phyloP scores from a whole-genome alignment of 2,329 filamentous ascomycete species.

The Nothophoma quercina region DNA sequence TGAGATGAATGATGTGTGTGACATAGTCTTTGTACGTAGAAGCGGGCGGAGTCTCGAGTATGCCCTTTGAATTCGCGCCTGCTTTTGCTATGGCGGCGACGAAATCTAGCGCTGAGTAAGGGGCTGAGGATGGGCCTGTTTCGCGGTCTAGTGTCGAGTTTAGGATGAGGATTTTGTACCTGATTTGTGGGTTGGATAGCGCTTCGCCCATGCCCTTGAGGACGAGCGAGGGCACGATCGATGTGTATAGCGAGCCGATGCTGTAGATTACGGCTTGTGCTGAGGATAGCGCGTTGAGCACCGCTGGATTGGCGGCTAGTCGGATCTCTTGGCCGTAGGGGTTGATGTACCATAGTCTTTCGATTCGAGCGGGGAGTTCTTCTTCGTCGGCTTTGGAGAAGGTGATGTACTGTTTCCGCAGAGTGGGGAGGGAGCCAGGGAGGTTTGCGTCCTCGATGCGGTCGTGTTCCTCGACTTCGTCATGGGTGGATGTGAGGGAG shows the following conservation, averaged over 20 bases:
- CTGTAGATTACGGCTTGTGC: conserved; percentile 82
- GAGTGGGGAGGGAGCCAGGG: conserved; percentile 78
- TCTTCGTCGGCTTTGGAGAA: conserved; percentile 80
- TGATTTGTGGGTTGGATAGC: conserved; percentile 61
- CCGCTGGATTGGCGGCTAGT: conserved; percentile 81
- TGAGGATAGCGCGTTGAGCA: conserved; percentile 70
- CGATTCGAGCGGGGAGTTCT: conserved; percentile 78
- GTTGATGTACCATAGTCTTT: conserved; percentile 95
- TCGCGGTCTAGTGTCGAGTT: conserved; percentile 88
- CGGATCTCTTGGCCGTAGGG: conserved; percentile 97
- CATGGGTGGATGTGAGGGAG: conserved; percentile 28
- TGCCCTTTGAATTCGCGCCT: conserved; percentile 59
- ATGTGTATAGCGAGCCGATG: conserved; percentile 94
- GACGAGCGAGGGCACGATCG: conserved; percentile 82
- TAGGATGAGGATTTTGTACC: conserved; percentile 81
- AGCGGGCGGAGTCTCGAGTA: conserved; percentile 14
- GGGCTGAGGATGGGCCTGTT: conserved; percentile 72
- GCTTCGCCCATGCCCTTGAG: conserved; percentile 76
- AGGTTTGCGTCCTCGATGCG: conserved; percentile 80
- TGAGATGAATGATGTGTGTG: conserved; percentile 83
- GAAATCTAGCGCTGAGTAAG: conserved; percentile 81
- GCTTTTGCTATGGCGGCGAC: conserved; percentile 80
- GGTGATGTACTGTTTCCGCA: conserved; percentile 80
- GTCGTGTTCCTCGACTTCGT: conserved; percentile 65
- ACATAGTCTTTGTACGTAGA: conserved; percentile 73